These are phyloP conservation scores for Saturnispora bothae DNA, from an alignment of 805 yeast species.

Conservation along the genomic window DNA sequence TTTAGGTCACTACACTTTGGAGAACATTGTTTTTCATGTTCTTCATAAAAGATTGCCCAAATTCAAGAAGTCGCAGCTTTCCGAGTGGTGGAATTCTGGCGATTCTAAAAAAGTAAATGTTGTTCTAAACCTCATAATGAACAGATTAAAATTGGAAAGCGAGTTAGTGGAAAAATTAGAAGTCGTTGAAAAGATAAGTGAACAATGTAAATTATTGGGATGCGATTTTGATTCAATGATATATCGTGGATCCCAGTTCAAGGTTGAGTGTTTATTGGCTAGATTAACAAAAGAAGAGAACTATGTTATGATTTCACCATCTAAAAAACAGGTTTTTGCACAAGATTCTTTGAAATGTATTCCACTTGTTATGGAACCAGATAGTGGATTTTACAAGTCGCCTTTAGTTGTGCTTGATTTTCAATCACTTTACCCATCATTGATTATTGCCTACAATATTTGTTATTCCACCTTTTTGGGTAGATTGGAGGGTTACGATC, in stretches of 20 bases:
- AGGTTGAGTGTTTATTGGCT: constrained; percentile 76
- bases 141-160: constrained; percentile 34
- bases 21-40: constrained; percentile 60
- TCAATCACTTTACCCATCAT: constrained; percentile 88
- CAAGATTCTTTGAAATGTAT: constrained; percentile 82
- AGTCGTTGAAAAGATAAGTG: constrained; percentile 58
- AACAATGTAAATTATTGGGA: constrained; percentile 78
- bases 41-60: constrained; percentile 62
- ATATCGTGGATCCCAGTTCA: constrained; percentile 87
- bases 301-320: constrained; percentile 64
- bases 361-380: constrained; percentile 90
- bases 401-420: constrained; percentile 89
- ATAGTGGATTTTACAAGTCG: constrained; percentile 71
- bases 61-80: constrained; percentile 38
- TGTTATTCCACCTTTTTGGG: constrained; percentile 73
- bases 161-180: constrained; percentile 52
- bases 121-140: constrained; percentile 37
- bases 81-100: constrained; percentile 31
- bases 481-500: constrained; percentile 41
- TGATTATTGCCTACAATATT: constrained; percentile 83
- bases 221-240: constrained; percentile 82
- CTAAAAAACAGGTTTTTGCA: constrained; percentile 65
- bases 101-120: constrained; percentile 21
- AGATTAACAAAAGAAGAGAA: constrained; percentile 72
- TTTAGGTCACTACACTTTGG: constrained; percentile 61